Evolutionary conservation across 257 asterid genomes (phyloP).

Genomic region (Solanum neorickii): DNA sequence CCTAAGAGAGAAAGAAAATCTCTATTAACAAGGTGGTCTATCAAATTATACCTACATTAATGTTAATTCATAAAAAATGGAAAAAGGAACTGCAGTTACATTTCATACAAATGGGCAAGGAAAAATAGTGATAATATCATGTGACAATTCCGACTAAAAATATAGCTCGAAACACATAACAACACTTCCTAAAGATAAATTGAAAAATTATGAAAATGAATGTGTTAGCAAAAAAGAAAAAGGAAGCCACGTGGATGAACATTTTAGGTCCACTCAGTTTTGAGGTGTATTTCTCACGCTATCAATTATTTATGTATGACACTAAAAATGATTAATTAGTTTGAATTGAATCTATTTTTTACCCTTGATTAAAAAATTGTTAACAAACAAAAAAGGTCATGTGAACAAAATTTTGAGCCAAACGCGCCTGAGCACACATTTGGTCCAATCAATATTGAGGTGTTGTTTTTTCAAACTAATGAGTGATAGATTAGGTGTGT

Average conservation of each 20-base stretch:
- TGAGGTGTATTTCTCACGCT: neutral
- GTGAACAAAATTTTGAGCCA: neutral
- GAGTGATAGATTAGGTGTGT: neutral
- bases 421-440: neutral
- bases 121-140: neutral
- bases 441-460: neutral
- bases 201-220: neutral
- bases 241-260: neutral
- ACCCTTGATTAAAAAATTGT: neutral
- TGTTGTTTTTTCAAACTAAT: neutral
- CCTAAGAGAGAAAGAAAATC: too few species aligned
- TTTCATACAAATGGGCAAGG: too few species aligned
- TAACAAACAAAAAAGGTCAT: too few species aligned
- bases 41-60: too few species aligned
- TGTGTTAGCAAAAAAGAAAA: neutral
- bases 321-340: too few species aligned
- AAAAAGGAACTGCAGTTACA: too few species aligned
- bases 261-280: neutral
- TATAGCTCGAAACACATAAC: neutral
- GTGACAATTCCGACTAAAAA: neutral
- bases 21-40: too few species aligned
- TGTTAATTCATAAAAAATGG: too few species aligned
- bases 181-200: too few species aligned
- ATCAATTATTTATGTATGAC: too few species aligned
- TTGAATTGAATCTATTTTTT: too few species aligned